Conservation (phyloP, 2,329 filamentous ascomycete genomes). For the Rutstroemia sp. region DNA sequence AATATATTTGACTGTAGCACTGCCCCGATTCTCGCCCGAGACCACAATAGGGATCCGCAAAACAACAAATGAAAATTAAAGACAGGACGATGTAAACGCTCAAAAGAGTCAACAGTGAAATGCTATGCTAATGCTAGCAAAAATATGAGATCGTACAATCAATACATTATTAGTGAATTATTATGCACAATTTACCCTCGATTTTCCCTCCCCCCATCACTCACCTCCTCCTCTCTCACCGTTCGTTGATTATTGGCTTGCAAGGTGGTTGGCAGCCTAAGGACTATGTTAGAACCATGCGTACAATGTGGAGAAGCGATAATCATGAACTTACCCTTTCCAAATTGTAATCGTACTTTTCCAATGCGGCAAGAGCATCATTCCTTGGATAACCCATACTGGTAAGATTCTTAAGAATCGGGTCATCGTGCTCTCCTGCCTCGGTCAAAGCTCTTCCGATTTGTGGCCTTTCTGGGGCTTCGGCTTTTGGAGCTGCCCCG, state of each 20-base stretch:
- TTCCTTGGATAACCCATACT: slow-evolving; percentile 78
- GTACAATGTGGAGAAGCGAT: too few relatives aligned
- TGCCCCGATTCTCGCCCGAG: too few relatives aligned
- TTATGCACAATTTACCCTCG: neutral
- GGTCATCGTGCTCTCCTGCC: slow-evolving; percentile 78
- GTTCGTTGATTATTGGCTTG: slow-evolving; percentile 25
- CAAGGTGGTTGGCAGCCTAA: slow-evolving; percentile 31
- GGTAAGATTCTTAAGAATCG: slow-evolving; percentile 82
- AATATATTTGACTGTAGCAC: too few relatives aligned
- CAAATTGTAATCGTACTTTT: slow-evolving; percentile 94
- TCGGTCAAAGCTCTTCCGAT: slow-evolving; percentile 64
- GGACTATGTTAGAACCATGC: too few relatives aligned
- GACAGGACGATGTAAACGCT: too few relatives aligned
- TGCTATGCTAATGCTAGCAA: too few relatives aligned
- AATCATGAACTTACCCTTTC: slow-evolving; percentile 63
- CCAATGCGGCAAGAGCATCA: slow-evolving; percentile 70
- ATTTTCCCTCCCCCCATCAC: neutral
- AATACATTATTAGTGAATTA: neutral
- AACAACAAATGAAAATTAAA: too few relatives aligned
- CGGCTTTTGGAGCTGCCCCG: slow-evolving; percentile 20
- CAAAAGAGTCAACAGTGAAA: too few relatives aligned
- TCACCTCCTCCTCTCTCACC: neutral
- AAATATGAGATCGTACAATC: neutral
- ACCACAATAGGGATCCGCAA: too few relatives aligned
- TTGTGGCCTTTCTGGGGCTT: slow-evolving; percentile 30